Conservation (phyloP, 139 green algal species). For the Chlamydomonas incerta region DNA sequence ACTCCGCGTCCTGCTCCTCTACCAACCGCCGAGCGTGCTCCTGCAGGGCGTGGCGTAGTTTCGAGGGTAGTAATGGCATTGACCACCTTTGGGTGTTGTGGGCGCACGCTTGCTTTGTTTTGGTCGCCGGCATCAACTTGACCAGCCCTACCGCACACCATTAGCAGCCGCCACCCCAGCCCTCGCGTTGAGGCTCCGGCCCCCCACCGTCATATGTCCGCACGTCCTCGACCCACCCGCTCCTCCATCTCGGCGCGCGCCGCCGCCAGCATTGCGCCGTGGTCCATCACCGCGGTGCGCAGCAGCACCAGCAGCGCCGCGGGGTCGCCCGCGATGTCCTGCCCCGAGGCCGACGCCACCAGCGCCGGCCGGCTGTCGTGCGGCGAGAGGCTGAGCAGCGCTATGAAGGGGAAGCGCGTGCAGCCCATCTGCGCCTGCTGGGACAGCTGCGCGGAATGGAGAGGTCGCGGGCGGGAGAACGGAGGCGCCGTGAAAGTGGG, state of each 20-base stretch:
- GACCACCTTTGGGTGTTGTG: too few species aligned
- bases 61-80: too few species aligned
- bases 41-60: conserved; percentile 44
- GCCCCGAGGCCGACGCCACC: conserved; percentile 30
- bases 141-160: too few species aligned
- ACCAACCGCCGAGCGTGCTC: conserved; percentile 70
- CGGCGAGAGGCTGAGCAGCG: conserved; percentile 70
- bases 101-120: too few species aligned
- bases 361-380: conserved; percentile 10
- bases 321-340: background rate
- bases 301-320: conserved; percentile 54
- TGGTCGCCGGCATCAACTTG: too few species aligned
- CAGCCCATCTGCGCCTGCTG: conserved; percentile 57
- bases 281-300: conserved; percentile 55
- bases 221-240: conserved; percentile 52
- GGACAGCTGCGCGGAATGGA: conserved; percentile 25
- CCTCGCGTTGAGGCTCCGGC: too few species aligned
- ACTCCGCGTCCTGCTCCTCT: conserved; percentile 86
- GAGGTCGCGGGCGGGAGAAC: background rate
- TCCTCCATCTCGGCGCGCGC: conserved; percentile 72
- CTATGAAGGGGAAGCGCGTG: conserved; percentile 75
- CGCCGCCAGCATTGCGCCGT: conserved; percentile 68
- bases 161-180: too few species aligned
- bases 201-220: too few species aligned
- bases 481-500: too few species aligned